Percentiles rank a stretch among this genome's conserved stretches.
Evolutionary conservation across 805 yeast species (phyloP).

Genomic region (Pichia cephalocereana): DNA sequence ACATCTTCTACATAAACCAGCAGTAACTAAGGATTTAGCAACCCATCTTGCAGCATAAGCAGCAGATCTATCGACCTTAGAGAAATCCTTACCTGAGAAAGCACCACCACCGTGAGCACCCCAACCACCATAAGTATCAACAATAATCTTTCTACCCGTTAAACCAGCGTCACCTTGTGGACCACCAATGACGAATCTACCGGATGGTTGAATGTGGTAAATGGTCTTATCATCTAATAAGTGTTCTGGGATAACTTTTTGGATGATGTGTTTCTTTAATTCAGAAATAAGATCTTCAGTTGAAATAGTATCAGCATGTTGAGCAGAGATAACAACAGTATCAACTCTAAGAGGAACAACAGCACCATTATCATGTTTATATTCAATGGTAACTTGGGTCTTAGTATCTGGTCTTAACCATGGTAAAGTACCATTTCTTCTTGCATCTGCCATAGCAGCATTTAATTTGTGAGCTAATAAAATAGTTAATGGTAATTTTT

Average conservation of each 20-base stretch:
- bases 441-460: slow-evolving; percentile 93
- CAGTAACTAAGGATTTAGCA: slow-evolving; percentile 93
- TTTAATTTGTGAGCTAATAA: slow-evolving; percentile 92
- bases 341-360: slow-evolving; percentile 94
- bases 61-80: slow-evolving; percentile 99
- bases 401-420: slow-evolving; percentile 99
- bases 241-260: slow-evolving; percentile 86
- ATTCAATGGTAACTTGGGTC: slow-evolving; percentile 98
- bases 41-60: slow-evolving; percentile 99
- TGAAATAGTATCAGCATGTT: slow-evolving; percentile 92
- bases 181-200: slow-evolving; percentile 99
- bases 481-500: slow-evolving; percentile 91
- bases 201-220: slow-evolving; percentile 98
- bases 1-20: slow-evolving; percentile 94
- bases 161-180: slow-evolving; percentile 99
- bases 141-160: slow-evolving; percentile 98
- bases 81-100: slow-evolving; percentile 98
- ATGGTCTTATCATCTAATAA: slow-evolving; percentile 90
- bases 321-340: slow-evolving; percentile 95
- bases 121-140: slow-evolving; percentile 99
- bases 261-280: slow-evolving; percentile 70
- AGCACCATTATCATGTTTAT: slow-evolving; percentile 90
- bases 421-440: slow-evolving; percentile 88
- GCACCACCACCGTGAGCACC: slow-evolving; percentile 99
- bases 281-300: slow-evolving; percentile 85